Evolutionary conservation across 2,329 filamentous ascomycete genomes (phyloP), one percentile per base, ranked within the genome.

Genomic region (Verticillium nubilum): DNA sequence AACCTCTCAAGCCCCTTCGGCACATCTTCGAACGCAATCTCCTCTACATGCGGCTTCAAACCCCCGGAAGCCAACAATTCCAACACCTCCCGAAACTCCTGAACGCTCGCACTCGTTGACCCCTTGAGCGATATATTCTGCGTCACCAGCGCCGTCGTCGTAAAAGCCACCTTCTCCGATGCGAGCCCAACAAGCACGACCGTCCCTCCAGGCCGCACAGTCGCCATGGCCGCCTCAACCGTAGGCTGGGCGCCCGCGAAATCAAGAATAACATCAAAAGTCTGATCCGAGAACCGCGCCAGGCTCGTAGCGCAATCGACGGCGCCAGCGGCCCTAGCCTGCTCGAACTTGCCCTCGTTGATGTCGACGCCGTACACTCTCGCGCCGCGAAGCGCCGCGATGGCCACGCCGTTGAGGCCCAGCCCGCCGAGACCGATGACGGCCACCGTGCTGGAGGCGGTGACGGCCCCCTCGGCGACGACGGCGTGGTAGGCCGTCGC

Each of bases 391-490:
- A 52, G 23, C 4, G 52, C 60, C 0, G 58, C 58, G 23, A 62
- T 23, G 9, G 60, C 53, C 7, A 62, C 56, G 12, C 60, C 58
- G 23, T 60, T 62, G 26, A 60, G 47, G 0, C 60, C 58, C 2
- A 62, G 33, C 2, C 60, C 60, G 19, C 58, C 60, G 13, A 62
- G 60, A 2, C 60, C 60, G 42, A 62, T 58, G 17, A 62, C 53
- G 2, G 33, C 54, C 12, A 58, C 42, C 1, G 56, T 60, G 5
- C 27, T 10, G 2, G 17, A 12, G 3, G 6, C n/a, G 3, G 23
- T 53, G 4, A 62, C 54, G 0, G 13, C 12, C 17, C 60, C 60
- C 42, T 60, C 60, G 2, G 60, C 7, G 42, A 69, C 60, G 1
- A 60, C 58, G 13, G 60, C 58, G 27, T 62, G 58, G 28, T 62